Percentiles rank a stretch among this genome's conserved stretches.
These are phyloP conservation scores for Solanum chmielewskii DNA, from an alignment of 257 asterid species.

Conservation along the genomic window DNA sequence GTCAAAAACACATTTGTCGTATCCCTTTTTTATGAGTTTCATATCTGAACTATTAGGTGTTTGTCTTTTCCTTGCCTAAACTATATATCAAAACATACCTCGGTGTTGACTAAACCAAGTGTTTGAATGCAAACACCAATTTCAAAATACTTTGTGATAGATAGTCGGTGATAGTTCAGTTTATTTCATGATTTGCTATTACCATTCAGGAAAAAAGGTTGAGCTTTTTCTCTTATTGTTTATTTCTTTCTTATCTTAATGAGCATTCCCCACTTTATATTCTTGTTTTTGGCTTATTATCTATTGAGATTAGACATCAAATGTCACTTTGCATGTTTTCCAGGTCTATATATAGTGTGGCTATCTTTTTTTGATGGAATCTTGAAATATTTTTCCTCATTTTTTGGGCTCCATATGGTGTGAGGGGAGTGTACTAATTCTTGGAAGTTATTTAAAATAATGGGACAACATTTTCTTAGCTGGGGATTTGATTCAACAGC, in stretches of 20 bases:
- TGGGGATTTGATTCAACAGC: conserved; percentile 33
- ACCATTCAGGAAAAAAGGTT: neutral
- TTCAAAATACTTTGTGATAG: neutral
- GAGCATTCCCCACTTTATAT: conserved; percentile 17
- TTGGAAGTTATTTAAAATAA: conserved; percentile 19
- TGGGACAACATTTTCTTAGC: conserved; percentile 39
- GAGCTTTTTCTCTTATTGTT: conserved; percentile 7
- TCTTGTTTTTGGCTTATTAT: conserved; percentile 40
- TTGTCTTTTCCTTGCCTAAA: neutral
- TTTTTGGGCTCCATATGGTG: conserved; percentile 49
- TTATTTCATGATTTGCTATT: neutral
- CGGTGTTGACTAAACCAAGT: neutral
- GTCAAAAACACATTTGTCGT: neutral
- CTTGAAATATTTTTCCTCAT: conserved; percentile 9
- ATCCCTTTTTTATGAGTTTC: neutral
- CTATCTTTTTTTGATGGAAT: conserved; percentile 10
- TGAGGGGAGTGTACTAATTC: neutral
- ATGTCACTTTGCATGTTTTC: conserved; percentile 9
- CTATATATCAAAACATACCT: neutral
- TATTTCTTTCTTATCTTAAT: neutral
- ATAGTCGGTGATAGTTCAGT: neutral
- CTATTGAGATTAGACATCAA: conserved; percentile 4
- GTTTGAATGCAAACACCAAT: neutral
- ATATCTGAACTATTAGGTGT: neutral
- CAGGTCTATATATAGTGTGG: conserved; percentile 1